Evolutionary conservation across 1,284 basidiomycete genomes (phyloP), one percentile per base, ranked within the genome.

Genomic region (Cutaneotrichosporon spelunceum): DNA sequence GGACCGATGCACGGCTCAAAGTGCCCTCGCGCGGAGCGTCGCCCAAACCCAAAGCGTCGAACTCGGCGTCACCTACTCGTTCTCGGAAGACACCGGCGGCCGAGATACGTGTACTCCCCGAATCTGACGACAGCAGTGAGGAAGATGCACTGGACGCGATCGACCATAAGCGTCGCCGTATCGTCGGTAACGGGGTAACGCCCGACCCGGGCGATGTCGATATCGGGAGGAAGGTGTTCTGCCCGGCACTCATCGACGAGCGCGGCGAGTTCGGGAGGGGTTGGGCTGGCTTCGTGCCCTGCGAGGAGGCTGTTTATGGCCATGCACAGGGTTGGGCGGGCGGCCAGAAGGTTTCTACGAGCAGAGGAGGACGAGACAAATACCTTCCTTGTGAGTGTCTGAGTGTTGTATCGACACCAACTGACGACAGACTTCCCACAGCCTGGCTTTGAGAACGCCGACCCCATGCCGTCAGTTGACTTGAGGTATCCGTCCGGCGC

Each of bases 401-500:
- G 53, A 13, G 45, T 26, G 9, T 21, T 3, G 53, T 11, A 6
- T 33, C 24, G 13, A 11, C 21, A 7, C 19, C 27, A 27, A n/a
- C 11, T 39, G 39, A 30, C 56, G 47, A 63, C 56, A 79, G 78
- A 75, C 63, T 79, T 80, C 63, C 72, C 72, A 5, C 76, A 77
- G 57, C 66, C 70, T 4, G 77, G 74, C 1, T 78, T 77, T 50
- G 73, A 74, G 58, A 72, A 70, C 10, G 70, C 67, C 21, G 74
- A 76, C 16, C 65, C 70, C 0, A 47, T 78, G 16, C 78, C 78
- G 1, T 61, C 65, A 4, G 72, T 81, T 24, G 75, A 78, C 54
- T 67, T 82, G 19, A 70, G 76, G 24, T 81, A 81, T 57, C 81
- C 81, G 8, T 77, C 76, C 0, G 78, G 74, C 1, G 72, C 76